Conservation (phyloP, 352 stramenopile species). For the Thraustochytrium striatum region DNA sequence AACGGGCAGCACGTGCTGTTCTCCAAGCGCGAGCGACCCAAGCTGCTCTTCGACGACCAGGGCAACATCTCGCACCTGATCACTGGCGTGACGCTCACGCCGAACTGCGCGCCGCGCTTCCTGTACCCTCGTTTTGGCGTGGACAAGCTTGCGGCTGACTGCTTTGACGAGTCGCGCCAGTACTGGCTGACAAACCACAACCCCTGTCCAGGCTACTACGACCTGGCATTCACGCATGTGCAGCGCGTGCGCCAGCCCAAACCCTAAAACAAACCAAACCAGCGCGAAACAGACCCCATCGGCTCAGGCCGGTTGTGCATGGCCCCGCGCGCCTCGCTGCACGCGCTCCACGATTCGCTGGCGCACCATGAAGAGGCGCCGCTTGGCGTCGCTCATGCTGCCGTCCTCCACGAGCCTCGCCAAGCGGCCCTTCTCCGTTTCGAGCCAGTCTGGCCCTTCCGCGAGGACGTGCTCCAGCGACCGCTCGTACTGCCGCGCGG, state of each 20-base stretch:
- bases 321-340: too few species aligned
- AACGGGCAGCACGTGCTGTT: neutral
- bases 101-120: neutral
- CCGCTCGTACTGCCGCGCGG: too few species aligned
- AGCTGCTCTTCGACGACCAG: neutral
- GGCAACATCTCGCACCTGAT: conserved; percentile 16
- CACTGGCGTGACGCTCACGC: conserved; percentile 6
- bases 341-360: too few species aligned
- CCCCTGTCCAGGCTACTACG: conserved; percentile 19
- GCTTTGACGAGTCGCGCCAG: neutral
- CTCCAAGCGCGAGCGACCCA: conserved; percentile 14
- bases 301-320: too few species aligned
- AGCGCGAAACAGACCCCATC: too few species aligned
- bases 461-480: too few species aligned
- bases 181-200: conserved; percentile 6
- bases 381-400: too few species aligned
- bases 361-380: too few species aligned
- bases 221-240: conserved; percentile 13
- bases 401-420: too few species aligned
- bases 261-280: too few species aligned
- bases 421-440: too few species aligned
- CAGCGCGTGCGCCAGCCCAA: conserved; percentile 4
- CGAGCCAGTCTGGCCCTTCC: too few species aligned
- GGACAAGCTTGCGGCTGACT: neutral
- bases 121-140: neutral